Evolutionary conservation across 2,329 filamentous ascomycete species (phyloP), one percentile per base, ranked within the genome.

Genomic region (Verticillium albo-atrum): DNA sequence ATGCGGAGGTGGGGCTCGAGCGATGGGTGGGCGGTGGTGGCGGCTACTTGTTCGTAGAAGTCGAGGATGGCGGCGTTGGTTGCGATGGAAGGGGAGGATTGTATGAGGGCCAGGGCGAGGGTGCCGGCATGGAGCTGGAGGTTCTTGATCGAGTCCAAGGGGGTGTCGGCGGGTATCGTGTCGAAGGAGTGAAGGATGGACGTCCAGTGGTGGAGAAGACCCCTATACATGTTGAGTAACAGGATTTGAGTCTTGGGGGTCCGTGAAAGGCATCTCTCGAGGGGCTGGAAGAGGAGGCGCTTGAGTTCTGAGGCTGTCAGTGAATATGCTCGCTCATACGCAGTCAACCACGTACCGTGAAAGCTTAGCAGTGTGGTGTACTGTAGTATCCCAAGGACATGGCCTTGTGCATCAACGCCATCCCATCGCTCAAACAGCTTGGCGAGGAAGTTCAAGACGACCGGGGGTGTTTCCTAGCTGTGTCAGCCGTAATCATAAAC

Each of bases 211-310:
- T 79, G 82, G 53, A 94, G 79, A 6, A 96, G 75, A 12, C 74
- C 72, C 2, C 82, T 87, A 72, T 94, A 95, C 62, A 92, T 86
- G 1, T 72, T 72, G 3, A 95, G 79, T 2, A 96, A 75, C 2
- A 77, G 77, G 0, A 82, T 68, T 65, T 87, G 88, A 0, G 86
- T 84, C 6, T 76, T 67, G 0, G 78, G 60, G 1, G 71, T 71
- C 12, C 59, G 51, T 5, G 61, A 55, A 2, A 64, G 62, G 23
- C 62, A 64, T 25, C 42, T 60, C 66, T 89, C 84, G 14, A 89
- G 72, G 1, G 76, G 77, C 26, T 74, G 67, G 23, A 88, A 78
- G 14, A 82, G 74, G n/a, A 74, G 70, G 27, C 68, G 50, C 59
- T 81, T 77, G 2, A 87, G 71, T 53, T 83, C 86, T 88, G 59